phyloP scores from a whole-genome alignment of 805 yeast species.

The Kuraishia piskuri region DNA sequence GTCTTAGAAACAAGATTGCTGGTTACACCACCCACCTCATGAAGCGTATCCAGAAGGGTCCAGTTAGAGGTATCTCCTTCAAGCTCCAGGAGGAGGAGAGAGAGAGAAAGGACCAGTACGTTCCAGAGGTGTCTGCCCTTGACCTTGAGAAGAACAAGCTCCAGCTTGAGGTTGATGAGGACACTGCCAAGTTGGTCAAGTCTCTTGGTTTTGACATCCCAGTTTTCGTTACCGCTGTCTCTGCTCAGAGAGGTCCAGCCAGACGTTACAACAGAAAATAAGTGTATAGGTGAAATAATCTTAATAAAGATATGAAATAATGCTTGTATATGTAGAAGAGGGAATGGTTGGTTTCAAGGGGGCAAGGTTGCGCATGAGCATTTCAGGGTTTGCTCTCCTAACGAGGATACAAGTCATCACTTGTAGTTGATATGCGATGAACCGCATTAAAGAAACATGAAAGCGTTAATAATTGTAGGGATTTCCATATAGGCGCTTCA shows the following conservation, averaged over 20 bases:
- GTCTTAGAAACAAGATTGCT: conserved; percentile 99
- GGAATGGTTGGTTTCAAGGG: conserved; percentile 25
- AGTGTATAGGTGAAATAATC: conserved; percentile 3
- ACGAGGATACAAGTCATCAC: no score
- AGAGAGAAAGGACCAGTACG: conserved; percentile 99
- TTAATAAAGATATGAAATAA: conserved; percentile 14
- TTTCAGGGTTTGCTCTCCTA: no score
- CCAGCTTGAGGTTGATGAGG: conserved; percentile 94
- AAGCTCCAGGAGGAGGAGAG: conserved; percentile 99
- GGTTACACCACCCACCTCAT: conserved; percentile 99
- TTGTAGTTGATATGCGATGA: no score
- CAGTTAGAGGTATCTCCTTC: conserved; percentile 99
- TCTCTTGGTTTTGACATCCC: conserved; percentile 88
- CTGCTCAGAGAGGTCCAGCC: conserved; percentile 78
- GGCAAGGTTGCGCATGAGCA: no score
- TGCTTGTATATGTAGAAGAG: conserved; percentile 22
- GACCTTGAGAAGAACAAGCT: conserved; percentile 95
- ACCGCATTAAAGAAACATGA: no score
- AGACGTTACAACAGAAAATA: conserved; percentile 90
- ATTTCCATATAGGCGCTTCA: no score
- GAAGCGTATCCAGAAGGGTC: conserved; percentile 99
- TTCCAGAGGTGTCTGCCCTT: conserved; percentile 99
- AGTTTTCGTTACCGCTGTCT: conserved; percentile 75
- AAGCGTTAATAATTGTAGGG: no score
- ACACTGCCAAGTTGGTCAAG: conserved; percentile 92